Percentiles rank a stretch among this genome's conserved stretches.
Evolutionary conservation across 352 stramenopile species (phyloP).

Genomic region (Pseudoperonospora humuli): DNA sequence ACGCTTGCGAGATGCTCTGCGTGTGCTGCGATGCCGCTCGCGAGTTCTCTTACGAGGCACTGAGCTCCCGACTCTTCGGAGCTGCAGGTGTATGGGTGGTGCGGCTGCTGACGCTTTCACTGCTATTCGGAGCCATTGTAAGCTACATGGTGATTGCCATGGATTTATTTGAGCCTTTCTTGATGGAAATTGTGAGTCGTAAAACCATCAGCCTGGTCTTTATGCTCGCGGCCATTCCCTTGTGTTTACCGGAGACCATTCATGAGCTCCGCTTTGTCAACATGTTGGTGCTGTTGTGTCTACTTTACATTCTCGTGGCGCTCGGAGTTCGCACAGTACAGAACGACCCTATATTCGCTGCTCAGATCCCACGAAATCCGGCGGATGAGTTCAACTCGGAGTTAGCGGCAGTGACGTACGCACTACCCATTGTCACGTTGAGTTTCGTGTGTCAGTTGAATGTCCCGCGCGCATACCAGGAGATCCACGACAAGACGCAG

Average conservation of each 20-base stretch:
- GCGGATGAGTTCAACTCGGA: slow-evolving; percentile 53
- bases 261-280: slow-evolving; percentile 78
- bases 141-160: slow-evolving; percentile 83
- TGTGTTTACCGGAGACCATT: slow-evolving; percentile 80
- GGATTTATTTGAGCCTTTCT: slow-evolving; percentile 78
- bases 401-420: slow-evolving; percentile 54
- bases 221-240: slow-evolving; percentile 53
- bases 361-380: slow-evolving; percentile 31
- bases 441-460: slow-evolving; percentile 81
- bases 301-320: slow-evolving; percentile 75
- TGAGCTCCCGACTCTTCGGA: slow-evolving; percentile 69
- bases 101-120: slow-evolving; percentile 57
- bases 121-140: slow-evolving; percentile 74
- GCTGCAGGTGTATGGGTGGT: slow-evolving; percentile 62
- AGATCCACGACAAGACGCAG: slow-evolving; percentile 61
- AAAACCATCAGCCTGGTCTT: slow-evolving; percentile 57
- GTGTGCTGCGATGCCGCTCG: slow-evolving; percentile 50
- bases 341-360: slow-evolving; percentile 34
- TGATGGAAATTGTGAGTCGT: slow-evolving; percentile 45
- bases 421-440: slow-evolving; percentile 70
- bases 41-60: slow-evolving; percentile 73
- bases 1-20: slow-evolving; percentile 68
- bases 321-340: slow-evolving; percentile 40
- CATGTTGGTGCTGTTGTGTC: slow-evolving; percentile 62
- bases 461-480: slow-evolving; percentile 68